Evolutionary conservation across 2,329 filamentous ascomycete genomes (phyloP).

Genomic region (Pseudocercospora eumusae): DNA sequence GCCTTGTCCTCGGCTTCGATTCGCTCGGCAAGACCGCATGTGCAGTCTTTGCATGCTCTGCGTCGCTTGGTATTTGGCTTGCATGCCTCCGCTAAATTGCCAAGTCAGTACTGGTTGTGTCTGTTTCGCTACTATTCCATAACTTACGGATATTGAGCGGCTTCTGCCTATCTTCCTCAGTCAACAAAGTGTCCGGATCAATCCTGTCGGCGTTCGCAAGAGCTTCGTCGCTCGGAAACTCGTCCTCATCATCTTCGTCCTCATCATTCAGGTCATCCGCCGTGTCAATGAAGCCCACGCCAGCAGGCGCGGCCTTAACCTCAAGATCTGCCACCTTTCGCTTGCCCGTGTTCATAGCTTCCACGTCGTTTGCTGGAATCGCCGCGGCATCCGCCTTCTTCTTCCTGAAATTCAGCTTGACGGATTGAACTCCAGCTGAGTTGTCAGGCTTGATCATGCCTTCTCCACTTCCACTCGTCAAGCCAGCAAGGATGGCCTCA

Average conservation of each 20-base stretch:
- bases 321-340: slow-evolving; percentile 38
- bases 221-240: slow-evolving; percentile 41
- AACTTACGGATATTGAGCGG: slow-evolving; percentile 73
- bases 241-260: slow-evolving; percentile 40
- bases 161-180: slow-evolving; percentile 77
- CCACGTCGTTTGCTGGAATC: slow-evolving; percentile 39
- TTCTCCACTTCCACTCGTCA: slow-evolving; percentile 57
- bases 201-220: slow-evolving; percentile 75
- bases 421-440: slow-evolving; percentile 36
- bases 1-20: slow-evolving; percentile 80
- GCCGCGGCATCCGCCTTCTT: slow-evolving; percentile 55
- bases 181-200: slow-evolving; percentile 84
- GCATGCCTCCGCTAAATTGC: slow-evolving; percentile 71
- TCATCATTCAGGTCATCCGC: slow-evolving; percentile 44
- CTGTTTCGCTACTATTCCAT: not conserved
- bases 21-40: slow-evolving; percentile 84
- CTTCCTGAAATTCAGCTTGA: slow-evolving; percentile 63
- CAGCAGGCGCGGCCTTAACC: slow-evolving; percentile 50
- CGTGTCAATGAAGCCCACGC: slow-evolving; percentile 66
- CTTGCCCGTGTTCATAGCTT: slow-evolving; percentile 38
- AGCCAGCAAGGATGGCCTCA: slow-evolving; percentile 82
- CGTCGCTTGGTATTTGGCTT: slow-evolving; percentile 86
- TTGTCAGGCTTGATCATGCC: slow-evolving; percentile 67
- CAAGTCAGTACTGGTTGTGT: slow-evolving; percentile 6
- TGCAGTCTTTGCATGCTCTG: slow-evolving; percentile 96